These are phyloP conservation scores for Diaporthe amygdali DNA, from an alignment of 2,329 filamentous ascomycete genomes.

Conservation along the genomic window DNA sequence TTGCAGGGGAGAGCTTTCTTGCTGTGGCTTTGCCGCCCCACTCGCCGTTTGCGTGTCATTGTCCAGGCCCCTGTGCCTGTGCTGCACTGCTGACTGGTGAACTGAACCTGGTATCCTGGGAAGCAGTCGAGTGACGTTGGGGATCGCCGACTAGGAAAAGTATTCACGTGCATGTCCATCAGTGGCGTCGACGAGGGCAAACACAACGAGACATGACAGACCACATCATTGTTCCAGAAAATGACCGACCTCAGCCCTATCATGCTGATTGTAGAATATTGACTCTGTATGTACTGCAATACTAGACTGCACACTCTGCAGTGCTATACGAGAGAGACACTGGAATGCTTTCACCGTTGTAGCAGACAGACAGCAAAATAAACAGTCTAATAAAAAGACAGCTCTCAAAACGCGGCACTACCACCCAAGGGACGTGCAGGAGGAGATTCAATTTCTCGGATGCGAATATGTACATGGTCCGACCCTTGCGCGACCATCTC, in stretches of 20 bases:
- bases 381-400: background rate
- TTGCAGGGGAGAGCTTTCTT: conserved; percentile 6
- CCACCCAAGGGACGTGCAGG: background rate
- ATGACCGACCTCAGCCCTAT: background rate
- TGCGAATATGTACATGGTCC: background rate
- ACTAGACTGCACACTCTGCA: background rate
- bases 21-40: background rate
- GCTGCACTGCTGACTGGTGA: background rate
- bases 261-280: background rate
- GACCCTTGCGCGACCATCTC: background rate
- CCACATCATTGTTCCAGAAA: background rate
- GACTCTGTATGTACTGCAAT: background rate
- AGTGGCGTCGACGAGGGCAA: background rate
- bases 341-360: background rate
- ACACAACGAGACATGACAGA: background rate
- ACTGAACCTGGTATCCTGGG: background rate
- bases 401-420: background rate
- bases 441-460: conserved; percentile 1
- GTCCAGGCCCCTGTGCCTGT: background rate
- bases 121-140: background rate
- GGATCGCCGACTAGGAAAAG: background rate
- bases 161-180: background rate
- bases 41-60: background rate
- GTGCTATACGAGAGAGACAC: background rate
- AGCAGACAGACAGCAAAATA: background rate